phyloP scores from a whole-genome alignment of 2,329 filamentous ascomycete genomes.

The Fonsecaea erecta region DNA sequence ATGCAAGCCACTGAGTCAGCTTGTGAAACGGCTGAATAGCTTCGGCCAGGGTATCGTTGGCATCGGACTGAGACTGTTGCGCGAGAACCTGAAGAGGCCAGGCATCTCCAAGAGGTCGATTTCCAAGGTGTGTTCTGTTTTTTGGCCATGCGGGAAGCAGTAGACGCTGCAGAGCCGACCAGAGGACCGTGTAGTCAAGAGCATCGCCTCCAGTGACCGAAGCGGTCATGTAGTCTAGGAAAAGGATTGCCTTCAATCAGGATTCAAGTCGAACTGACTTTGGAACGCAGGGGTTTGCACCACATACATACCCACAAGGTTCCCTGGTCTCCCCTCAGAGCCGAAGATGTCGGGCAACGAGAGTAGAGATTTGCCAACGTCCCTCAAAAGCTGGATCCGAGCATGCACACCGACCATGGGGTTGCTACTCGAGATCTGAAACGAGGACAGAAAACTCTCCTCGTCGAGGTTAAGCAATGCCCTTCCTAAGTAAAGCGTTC shows the following conservation, averaged over 20 bases:
- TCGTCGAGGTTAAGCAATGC: constrained; percentile 8
- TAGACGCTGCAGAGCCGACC: constrained; percentile 19
- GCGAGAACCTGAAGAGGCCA: constrained; percentile 19
- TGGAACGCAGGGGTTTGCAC: neutral
- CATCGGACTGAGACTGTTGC: constrained; percentile 3
- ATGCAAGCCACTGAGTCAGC: constrained; percentile 17
- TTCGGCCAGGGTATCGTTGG: neutral
- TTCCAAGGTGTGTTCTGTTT: constrained; percentile 10
- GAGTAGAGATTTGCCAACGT: constrained; percentile 7
- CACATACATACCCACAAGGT: constrained; percentile 18
- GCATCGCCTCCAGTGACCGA: neutral
- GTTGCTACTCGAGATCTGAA: constrained; percentile 15
- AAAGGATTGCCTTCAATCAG: constrained; percentile 1
- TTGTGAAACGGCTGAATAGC: constrained; percentile 22
- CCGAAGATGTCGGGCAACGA: constrained; percentile 14
- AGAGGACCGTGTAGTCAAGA: constrained; percentile 9
- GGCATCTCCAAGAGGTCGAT: constrained; percentile 17
- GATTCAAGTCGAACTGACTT: neutral
- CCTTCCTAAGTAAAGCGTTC: neutral
- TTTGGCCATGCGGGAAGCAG: constrained; percentile 20
- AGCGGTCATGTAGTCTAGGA: constrained; percentile 11
- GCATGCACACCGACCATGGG: constrained; percentile 17
- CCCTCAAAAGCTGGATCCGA: constrained; percentile 10
- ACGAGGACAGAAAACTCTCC: constrained; percentile 1
- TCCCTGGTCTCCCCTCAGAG: constrained; percentile 13